Conservation (phyloP, 2,329 filamentous ascomycete genomes). For the Diaporthe ampelina region DNA sequence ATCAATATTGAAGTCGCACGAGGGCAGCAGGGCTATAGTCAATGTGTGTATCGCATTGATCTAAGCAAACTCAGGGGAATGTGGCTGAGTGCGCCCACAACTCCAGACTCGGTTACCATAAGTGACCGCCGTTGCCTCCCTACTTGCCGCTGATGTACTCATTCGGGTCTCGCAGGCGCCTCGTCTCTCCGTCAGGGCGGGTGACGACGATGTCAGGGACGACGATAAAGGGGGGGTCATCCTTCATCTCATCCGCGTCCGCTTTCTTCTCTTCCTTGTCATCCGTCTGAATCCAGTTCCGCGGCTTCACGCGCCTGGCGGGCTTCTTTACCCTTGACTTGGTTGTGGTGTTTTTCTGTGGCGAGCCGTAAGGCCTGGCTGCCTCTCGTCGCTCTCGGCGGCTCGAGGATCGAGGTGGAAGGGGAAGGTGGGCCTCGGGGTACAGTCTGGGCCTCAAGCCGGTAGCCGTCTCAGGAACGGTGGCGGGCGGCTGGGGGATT, state of each 20-base stretch:
- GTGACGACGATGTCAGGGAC: background rate
- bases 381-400: background rate
- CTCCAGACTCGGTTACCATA: background rate
- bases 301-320: background rate
- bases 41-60: background rate
- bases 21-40: background rate
- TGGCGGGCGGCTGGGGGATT: too few species aligned
- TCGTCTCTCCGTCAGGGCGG: background rate
- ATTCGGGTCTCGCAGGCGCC: background rate
- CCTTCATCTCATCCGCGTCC: too few species aligned
- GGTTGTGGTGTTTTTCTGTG: background rate
- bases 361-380: background rate
- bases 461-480: too few species aligned
- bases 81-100: background rate
- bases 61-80: background rate
- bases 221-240: background rate
- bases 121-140: background rate
- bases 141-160: background rate
- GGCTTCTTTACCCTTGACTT: background rate
- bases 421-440: background rate
- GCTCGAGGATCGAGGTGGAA: background rate
- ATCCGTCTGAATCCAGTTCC: background rate
- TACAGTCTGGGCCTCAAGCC: too few species aligned
- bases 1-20: too few species aligned
- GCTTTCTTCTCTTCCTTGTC: background rate